Percentiles rank a stretch among this genome's conserved stretches.
Conservation (phyloP, 768 basidiomycete genomes). For the Boletus eberwhitei region DNA sequence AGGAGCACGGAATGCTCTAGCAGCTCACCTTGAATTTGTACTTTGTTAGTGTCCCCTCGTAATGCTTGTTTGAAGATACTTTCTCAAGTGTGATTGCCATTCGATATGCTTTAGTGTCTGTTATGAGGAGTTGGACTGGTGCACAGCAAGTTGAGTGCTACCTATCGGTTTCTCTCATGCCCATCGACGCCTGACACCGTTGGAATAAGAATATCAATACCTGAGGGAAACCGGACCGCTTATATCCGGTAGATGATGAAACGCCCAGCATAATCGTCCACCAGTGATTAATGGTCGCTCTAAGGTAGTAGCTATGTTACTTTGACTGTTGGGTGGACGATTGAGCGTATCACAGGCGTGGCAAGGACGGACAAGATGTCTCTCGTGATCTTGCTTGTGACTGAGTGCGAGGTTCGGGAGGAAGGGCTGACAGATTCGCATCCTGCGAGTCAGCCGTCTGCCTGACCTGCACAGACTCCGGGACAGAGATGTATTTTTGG, state of each 20-base stretch:
- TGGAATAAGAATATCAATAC: constrained; percentile 7
- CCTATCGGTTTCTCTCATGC: not conserved
- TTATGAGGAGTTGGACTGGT: not conserved
- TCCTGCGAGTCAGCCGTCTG: not conserved
- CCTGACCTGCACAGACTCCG: not conserved
- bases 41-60: constrained; percentile 77
- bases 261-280: not conserved
- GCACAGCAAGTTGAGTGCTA: not conserved
- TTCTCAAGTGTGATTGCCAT: constrained; percentile 49
- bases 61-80: constrained; percentile 74
- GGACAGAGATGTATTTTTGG: not conserved
- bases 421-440: not conserved
- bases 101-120: not conserved
- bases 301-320: constrained; percentile 7
- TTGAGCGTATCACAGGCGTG: not conserved
- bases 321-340: not conserved
- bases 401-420: not conserved
- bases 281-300: not conserved
- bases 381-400: not conserved
- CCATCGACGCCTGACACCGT: not conserved
- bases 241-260: not conserved
- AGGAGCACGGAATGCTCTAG: not conserved
- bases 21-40: constrained; percentile 74
- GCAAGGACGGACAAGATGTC: not conserved
- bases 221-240: not conserved